Conservation (phyloP, 352 stramenopile species). For the Halophytophthora polymorphica region DNA sequence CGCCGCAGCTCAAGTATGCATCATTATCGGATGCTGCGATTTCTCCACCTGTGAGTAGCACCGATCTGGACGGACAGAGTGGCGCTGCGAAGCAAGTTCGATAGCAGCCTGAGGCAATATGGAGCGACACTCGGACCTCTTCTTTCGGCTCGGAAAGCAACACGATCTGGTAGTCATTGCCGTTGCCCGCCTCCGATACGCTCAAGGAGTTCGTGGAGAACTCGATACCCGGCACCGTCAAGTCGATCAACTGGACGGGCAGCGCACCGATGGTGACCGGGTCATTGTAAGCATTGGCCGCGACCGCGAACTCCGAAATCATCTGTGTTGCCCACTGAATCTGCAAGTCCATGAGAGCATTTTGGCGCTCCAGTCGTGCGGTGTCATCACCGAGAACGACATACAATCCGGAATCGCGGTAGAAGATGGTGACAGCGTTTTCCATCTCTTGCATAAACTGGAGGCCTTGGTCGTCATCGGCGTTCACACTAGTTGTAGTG, state of each 20-base stretch:
- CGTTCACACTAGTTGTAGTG: constrained; percentile 22
- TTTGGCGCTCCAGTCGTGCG: constrained; percentile 8
- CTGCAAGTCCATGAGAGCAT: constrained; percentile 25
- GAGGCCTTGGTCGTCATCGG: background rate
- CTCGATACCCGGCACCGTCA: constrained; percentile 55
- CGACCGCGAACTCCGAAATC: constrained; percentile 15
- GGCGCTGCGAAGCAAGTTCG: constrained; percentile 31
- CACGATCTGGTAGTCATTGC: constrained; percentile 73
- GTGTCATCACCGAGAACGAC: constrained; percentile 4
- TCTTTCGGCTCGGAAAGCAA: constrained; percentile 60
- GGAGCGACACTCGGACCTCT: constrained; percentile 40
- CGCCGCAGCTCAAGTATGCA: constrained; percentile 21
- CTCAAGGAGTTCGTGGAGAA: constrained; percentile 64
- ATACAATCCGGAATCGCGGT: constrained; percentile 22
- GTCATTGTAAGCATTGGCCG: constrained; percentile 28
- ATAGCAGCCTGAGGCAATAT: constrained; percentile 57
- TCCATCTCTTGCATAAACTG: constrained; percentile 12
- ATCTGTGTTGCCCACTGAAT: constrained; percentile 38
- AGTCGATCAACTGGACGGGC: constrained; percentile 34
- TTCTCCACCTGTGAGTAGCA: constrained; percentile 8
- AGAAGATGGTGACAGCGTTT: constrained; percentile 23
- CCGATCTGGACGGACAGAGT: constrained; percentile 32
- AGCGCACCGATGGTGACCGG: constrained; percentile 17
- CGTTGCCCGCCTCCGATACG: constrained; percentile 62
- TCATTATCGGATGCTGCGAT: constrained; percentile 3